These are phyloP conservation scores for Comarum palustre DNA, from an alignment of 306 rosid species.

Conservation along the genomic window DNA sequence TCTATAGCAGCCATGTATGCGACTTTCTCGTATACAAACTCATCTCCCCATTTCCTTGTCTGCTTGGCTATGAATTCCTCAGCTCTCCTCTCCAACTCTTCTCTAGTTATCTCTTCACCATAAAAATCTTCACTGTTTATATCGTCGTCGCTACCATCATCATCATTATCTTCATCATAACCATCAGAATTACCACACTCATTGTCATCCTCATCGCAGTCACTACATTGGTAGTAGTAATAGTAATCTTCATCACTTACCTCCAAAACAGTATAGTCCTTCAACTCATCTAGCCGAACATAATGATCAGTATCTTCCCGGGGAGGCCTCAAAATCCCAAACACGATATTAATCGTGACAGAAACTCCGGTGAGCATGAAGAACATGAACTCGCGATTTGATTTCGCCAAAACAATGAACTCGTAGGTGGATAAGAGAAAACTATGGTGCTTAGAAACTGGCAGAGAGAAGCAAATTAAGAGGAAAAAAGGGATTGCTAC, in stretches of 20 bases:
- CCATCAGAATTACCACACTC: slow-evolving; percentile 25
- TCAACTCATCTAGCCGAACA: neutral
- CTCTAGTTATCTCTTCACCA: slow-evolving; percentile 18
- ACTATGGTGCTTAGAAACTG: slow-evolving; percentile 18
- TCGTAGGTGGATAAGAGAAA: slow-evolving; percentile 22
- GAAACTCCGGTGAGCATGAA: slow-evolving; percentile 24
- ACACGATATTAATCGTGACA: slow-evolving; percentile 14
- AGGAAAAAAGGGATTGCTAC: neutral
- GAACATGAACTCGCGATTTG: slow-evolving; percentile 20
- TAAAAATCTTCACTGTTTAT: neutral
- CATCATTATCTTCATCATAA: slow-evolving; percentile 31
- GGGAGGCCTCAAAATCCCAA: slow-evolving; percentile 20
- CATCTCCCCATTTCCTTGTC: slow-evolving; percentile 35
- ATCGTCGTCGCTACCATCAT: slow-evolving; percentile 8
- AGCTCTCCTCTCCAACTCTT: slow-evolving; percentile 28
- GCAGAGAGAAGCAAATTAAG: slow-evolving; percentile 3
- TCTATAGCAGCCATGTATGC: slow-evolving; percentile 2
- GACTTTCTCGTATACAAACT: slow-evolving; percentile 14
- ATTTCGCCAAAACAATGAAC: slow-evolving; percentile 9
- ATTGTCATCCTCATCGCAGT: neutral
- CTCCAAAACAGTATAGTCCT: neutral
- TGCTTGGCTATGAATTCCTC: slow-evolving; percentile 37
- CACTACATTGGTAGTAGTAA: slow-evolving; percentile 4
- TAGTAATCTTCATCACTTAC: neutral
- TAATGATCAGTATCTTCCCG: slow-evolving; percentile 4